Percentiles rank a stretch among this genome's conserved stretches.
Conservation (phyloP, 2,329 filamentous ascomycete genomes). For the Xylaria sp. region DNA sequence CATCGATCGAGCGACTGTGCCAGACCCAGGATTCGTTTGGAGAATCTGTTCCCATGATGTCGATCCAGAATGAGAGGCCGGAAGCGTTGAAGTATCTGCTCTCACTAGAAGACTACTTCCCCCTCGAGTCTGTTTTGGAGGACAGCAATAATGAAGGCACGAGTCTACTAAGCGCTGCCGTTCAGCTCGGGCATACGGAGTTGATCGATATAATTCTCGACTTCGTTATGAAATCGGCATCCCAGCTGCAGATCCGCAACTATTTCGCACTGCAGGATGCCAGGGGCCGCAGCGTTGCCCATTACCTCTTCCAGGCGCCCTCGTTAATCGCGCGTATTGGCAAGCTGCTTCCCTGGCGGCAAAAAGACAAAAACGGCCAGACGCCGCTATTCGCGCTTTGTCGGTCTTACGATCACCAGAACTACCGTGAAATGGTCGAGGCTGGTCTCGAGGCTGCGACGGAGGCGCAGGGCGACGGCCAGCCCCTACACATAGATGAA, state of each 20-base stretch:
- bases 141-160: slow-evolving; percentile 91
- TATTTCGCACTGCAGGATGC: slow-evolving; percentile 80
- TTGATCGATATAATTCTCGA: slow-evolving; percentile 76
- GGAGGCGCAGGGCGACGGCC: slow-evolving; percentile 72
- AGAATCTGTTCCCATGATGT: slow-evolving; percentile 89
- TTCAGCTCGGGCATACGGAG: slow-evolving; percentile 78
- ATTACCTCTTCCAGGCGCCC: slow-evolving; percentile 94
- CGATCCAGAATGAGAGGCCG: slow-evolving; percentile 71
- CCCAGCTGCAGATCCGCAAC: slow-evolving; percentile 57
- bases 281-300: slow-evolving; percentile 86
- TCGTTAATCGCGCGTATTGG: slow-evolving; percentile 78
- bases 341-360: slow-evolving; percentile 78
- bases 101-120: slow-evolving; percentile 74
- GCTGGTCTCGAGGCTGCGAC: slow-evolving; percentile 76
- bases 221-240: slow-evolving; percentile 63
- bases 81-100: slow-evolving; percentile 80
- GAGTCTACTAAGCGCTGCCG: slow-evolving; percentile 84
- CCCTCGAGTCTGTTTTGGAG: slow-evolving; percentile 69
- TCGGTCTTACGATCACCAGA: slow-evolving; percentile 88
- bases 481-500: slow-evolving; percentile 85
- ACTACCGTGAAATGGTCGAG: slow-evolving; percentile 87
- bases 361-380: slow-evolving; percentile 94
- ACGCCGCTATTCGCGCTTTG: slow-evolving; percentile 96
- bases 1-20: slow-evolving; percentile 76
- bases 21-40: slow-evolving; percentile 72